Percentiles rank a stretch among this genome's conserved stretches.
These are phyloP conservation scores for Saksenaea oblongispora DNA, from an alignment of 371 early-diverging fungal genomes.

Conservation along the genomic window DNA sequence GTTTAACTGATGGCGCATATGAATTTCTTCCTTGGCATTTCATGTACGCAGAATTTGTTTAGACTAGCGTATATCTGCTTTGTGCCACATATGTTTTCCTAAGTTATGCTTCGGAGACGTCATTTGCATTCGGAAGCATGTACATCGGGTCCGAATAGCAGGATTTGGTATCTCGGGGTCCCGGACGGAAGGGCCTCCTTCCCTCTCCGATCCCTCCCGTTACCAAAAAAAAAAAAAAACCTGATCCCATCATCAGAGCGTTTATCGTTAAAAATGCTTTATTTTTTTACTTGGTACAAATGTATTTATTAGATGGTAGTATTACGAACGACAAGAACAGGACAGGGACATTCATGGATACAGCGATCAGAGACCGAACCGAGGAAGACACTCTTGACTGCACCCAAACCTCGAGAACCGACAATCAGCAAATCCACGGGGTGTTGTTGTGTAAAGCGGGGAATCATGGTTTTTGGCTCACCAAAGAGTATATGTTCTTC, in stretches of 20 bases:
- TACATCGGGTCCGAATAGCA: too few relatives aligned
- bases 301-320: constrained; percentile 36
- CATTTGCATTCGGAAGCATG: neutral
- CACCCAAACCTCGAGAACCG: constrained; percentile 51
- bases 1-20: too few relatives aligned
- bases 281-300: neutral
- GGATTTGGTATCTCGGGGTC: neutral
- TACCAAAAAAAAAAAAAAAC: neutral
- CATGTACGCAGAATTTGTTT: too few relatives aligned
- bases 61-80: too few relatives aligned
- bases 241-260: too few relatives aligned
- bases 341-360: constrained; percentile 51
- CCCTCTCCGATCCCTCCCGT: neutral
- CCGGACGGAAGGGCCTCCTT: neutral
- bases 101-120: neutral
- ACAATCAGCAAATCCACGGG: constrained; percentile 50
- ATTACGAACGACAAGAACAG: constrained; percentile 51
- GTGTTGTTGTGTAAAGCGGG: constrained; percentile 42
- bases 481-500: constrained; percentile 54
- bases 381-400: constrained; percentile 50
- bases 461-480: constrained; percentile 40
- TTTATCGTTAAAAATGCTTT: neutral
- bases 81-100: too few relatives aligned
- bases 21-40: too few relatives aligned
- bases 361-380: constrained; percentile 54